These are phyloP conservation scores for Paspalum vaginatum DNA, from an alignment of 176 grass and related monocot species.

Conservation along the genomic window DNA sequence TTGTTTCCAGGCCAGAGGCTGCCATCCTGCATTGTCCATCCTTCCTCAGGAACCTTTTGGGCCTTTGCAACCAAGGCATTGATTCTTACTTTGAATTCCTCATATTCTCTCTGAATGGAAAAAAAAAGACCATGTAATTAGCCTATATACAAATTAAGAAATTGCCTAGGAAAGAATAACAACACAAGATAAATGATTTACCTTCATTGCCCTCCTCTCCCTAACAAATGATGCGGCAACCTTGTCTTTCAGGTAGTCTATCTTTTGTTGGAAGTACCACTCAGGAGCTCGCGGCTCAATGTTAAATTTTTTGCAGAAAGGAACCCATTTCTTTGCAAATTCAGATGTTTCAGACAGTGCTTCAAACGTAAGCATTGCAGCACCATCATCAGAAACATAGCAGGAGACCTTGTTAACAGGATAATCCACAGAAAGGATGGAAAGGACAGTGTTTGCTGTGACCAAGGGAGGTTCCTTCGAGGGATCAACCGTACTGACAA, in stretches of 20 bases:
- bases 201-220: conserved; percentile 96
- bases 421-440: conserved; percentile 88
- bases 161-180: conserved; percentile 18
- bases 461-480: conserved; percentile 87
- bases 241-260: conserved; percentile 95
- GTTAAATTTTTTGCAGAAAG: conserved; percentile 87
- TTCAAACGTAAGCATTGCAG: conserved; percentile 92
- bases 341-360: conserved; percentile 94
- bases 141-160: conserved; percentile 28
- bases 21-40: conserved; percentile 97
- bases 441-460: conserved; percentile 96
- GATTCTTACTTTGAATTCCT: conserved; percentile 93
- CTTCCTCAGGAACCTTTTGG: conserved; percentile 92
- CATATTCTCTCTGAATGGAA: conserved; percentile 80
- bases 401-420: conserved; percentile 89
- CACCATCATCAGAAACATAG: conserved; percentile 99
- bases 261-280: conserved; percentile 91
- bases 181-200: conserved; percentile 21
- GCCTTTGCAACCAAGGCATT: conserved; percentile 92
- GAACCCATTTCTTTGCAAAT: conserved; percentile 98
- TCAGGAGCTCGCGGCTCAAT: conserved; percentile 87
- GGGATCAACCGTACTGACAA: conserved; percentile 94
- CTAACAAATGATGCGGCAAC: conserved; percentile 76
- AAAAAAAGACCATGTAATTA: conserved; percentile 32
- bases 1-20: conserved; percentile 96